Evolutionary conservation across 1,284 basidiomycete genomes (phyloP), one percentile per base, ranked within the genome.

Genomic region (Trichosporon ovoides): DNA sequence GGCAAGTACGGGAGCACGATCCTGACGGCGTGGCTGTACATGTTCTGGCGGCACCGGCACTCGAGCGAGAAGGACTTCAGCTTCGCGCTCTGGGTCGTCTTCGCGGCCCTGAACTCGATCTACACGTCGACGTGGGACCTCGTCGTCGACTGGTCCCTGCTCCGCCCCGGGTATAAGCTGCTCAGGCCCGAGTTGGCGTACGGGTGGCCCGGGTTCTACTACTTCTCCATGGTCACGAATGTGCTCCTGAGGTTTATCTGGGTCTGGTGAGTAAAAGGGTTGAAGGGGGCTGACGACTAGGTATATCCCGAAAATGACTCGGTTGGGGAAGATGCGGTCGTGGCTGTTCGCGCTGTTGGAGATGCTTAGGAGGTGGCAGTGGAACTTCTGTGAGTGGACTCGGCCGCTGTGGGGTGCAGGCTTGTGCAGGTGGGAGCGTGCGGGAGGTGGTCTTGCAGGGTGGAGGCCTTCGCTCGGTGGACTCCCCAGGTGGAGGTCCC

Each of bases 361-460:
- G 72, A 84, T 92, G 78, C 69, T 91, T 2, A 80, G 93, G 34
- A 82, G 93, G 53, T 86, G 85, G 77, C 88, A 89, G 66, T 97
- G 93, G 93, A 96, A 96, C 75, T 90, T 95, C 71, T 87, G 90
- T 91, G 60, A 70, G 85, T 76, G n/a, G n/a, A n/a, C n/a, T n/a
- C n/a, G n/a, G n/a, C n/a, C n/a, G n/a, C n/a, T n/a, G n/a, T n/a
- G n/a, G n/a, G n/a, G n/a, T n/a, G n/a, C n/a, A n/a, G n/a, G n/a
- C n/a, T n/a, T n/a, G n/a, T n/a, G n/a, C n/a, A n/a, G n/a, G n/a
- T n/a, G n/a, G n/a, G n/a, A n/a, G n/a, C n/a, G n/a, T n/a, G n/a
- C n/a, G n/a, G n/a, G n/a, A n/a, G n/a, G n/a, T n/a, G n/a, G n/a
- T n/a, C n/a, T n/a, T n/a, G n/a, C n/a, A n/a, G n/a, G n/a, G n/a